Percentiles rank a stretch among this genome's conserved stretches.
Evolutionary conservation across 2,329 filamentous ascomycete genomes (phyloP).

Genomic region (Didymella pomorum): DNA sequence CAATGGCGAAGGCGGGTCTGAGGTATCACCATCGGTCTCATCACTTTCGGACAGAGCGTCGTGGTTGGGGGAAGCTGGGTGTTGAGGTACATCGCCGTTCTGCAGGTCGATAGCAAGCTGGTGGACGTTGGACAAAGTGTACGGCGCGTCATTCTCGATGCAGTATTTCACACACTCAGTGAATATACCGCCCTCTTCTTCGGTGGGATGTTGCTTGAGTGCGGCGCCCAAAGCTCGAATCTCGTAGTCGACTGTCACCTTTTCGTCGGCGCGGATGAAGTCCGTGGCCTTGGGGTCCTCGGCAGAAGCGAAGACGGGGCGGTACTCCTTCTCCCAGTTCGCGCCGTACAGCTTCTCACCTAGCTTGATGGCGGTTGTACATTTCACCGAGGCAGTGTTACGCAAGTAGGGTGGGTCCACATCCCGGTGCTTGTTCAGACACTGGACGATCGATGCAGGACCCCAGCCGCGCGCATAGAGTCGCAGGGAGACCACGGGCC

Average conservation of each 20-base stretch:
- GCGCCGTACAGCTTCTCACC: conserved; percentile 26
- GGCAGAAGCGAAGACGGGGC: conserved; percentile 17
- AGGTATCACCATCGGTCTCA: neutral
- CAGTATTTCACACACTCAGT: conserved; percentile 39
- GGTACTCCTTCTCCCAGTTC: conserved; percentile 22
- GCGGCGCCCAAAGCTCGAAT: conserved; percentile 25
- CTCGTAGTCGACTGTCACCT: conserved; percentile 23
- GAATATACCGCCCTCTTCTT: conserved; percentile 35
- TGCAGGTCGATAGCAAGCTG: conserved; percentile 26
- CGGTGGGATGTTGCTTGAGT: conserved; percentile 31
- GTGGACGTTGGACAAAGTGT: conserved; percentile 25
- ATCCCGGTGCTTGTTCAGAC: conserved; percentile 36
- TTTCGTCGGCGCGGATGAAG: conserved; percentile 26
- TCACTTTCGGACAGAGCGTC: neutral
- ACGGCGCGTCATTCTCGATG: conserved; percentile 21
- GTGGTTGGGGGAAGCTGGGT: neutral
- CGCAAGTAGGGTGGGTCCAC: conserved; percentile 37
- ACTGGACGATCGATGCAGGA: conserved; percentile 30
- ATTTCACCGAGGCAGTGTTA: conserved; percentile 44
- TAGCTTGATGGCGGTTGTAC: conserved; percentile 34
- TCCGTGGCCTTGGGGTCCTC: conserved; percentile 32
- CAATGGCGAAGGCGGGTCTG: neutral
- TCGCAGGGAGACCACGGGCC: conserved; percentile 36
- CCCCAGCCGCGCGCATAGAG: conserved; percentile 39
- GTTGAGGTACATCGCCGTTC: conserved; percentile 3